Conservation (phyloP, 805 yeast genomes). For the Metschnikowia baotianmanensis region DNA sequence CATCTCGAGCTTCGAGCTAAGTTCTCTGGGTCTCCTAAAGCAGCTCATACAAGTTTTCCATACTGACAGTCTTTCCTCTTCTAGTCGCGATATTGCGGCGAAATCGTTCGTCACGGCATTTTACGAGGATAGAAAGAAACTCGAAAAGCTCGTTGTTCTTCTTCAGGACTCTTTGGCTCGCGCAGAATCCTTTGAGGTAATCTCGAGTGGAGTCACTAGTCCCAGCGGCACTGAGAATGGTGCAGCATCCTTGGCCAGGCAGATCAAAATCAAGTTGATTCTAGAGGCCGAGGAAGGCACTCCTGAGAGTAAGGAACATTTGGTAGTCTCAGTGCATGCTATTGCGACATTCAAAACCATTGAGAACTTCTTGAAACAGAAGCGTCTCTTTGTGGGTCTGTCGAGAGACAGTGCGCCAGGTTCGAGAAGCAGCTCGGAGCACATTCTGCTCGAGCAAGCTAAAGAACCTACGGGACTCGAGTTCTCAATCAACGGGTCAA, state of each 20-base stretch:
- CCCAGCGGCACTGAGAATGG: conserved; percentile 27
- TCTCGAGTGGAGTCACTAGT: conserved; percentile 41
- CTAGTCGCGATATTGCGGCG: conserved; percentile 16
- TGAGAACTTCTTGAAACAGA: conserved; percentile 38
- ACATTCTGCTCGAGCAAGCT: not conserved
- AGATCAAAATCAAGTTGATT: conserved; percentile 55
- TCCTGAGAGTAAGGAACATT: conserved; percentile 25
- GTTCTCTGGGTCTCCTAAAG: conserved; percentile 62
- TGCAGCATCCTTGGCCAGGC: conserved; percentile 67
- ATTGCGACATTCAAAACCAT: conserved; percentile 58
- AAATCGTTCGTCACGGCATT: conserved; percentile 46
- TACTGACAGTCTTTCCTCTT: not conserved
- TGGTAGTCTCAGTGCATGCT: conserved; percentile 54
- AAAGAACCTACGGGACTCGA: conserved; percentile 33
- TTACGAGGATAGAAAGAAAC: conserved; percentile 20
- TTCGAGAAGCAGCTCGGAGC: not conserved
- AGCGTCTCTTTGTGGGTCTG: conserved; percentile 4
- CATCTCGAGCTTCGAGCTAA: conserved; percentile 73
- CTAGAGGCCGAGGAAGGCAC: conserved; percentile 18
- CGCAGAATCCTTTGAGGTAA: conserved; percentile 68
- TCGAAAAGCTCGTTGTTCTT: conserved; percentile 8
- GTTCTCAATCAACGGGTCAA: conserved; percentile 56
- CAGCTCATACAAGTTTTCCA: conserved; percentile 14
- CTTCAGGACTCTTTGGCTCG: conserved; percentile 74
- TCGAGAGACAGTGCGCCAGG: conserved; percentile 1